Conservation (phyloP, 257 asterid species). For the Plantago elongata region DNA sequence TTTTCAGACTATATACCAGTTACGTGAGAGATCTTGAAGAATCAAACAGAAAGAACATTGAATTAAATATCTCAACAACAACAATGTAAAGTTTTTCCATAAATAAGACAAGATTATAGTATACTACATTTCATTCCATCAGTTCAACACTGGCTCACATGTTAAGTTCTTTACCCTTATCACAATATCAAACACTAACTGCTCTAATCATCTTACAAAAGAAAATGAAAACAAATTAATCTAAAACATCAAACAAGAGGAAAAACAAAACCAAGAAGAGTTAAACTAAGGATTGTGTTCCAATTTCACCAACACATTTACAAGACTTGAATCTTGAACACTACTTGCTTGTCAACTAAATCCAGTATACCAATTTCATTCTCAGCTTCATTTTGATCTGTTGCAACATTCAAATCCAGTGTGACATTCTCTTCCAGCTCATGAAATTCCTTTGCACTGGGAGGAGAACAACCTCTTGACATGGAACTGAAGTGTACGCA, state of each 20-base stretch:
- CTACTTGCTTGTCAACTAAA: constrained; percentile 53
- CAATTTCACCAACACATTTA: constrained; percentile 21
- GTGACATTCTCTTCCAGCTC: constrained; percentile 19
- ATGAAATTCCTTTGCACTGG: not conserved
- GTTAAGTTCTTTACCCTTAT: constrained; percentile 30
- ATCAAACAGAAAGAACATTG: not conserved
- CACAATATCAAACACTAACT: constrained; percentile 23
- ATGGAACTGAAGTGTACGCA: constrained; percentile 30
- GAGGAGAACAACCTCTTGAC: constrained; percentile 26
- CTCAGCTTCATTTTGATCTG: constrained; percentile 36
- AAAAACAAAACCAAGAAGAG: not conserved
- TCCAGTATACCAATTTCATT: constrained; percentile 34
- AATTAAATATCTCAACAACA: not conserved
- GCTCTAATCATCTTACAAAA: constrained; percentile 17
- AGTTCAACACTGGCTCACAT: constrained; percentile 17
- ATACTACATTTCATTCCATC: not conserved
- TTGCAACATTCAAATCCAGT: constrained; percentile 71
- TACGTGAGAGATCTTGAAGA: no score
- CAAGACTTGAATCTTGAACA: constrained; percentile 46
- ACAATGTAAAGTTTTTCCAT: not conserved
- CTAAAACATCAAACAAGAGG: constrained; percentile 2
- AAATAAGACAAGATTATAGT: constrained; percentile 7
- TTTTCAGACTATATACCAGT: no score
- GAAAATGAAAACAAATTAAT: not conserved
- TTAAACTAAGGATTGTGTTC: not conserved